Evolutionary conservation across 169 alveolate genomes (phyloP).

Genomic region (Plasmodium vivax): DNA sequence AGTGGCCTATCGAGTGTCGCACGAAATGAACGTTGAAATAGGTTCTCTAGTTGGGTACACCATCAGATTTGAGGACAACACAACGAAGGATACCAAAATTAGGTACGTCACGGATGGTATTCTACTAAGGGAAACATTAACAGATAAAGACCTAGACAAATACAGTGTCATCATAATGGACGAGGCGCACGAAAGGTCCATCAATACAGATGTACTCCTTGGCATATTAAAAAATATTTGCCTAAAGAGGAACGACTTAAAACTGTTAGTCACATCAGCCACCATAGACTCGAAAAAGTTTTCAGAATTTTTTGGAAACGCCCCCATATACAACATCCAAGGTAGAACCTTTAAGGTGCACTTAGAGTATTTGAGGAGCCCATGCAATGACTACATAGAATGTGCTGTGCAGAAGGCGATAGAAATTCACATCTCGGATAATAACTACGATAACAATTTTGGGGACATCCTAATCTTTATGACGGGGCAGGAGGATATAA

Average conservation of each 20-base stretch:
- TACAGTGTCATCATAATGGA: constrained; percentile 99
- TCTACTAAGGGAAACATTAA: constrained; percentile 97
- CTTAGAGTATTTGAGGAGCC: constrained; percentile 93
- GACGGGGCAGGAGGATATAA: constrained; percentile 99
- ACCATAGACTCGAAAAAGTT: constrained; percentile 99
- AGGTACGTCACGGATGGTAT: constrained; percentile 99
- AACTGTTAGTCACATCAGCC: constrained; percentile 99
- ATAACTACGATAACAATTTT: constrained; percentile 71
- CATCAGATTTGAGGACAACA: constrained; percentile 98
- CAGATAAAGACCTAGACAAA: constrained; percentile 97
- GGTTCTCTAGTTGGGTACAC: constrained; percentile 99
- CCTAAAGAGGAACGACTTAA: constrained; percentile 95
- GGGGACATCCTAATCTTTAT: constrained; percentile 99
- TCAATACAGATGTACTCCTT: constrained; percentile 99
- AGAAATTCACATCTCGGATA: constrained; percentile 93
- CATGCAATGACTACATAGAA: constrained; percentile 98
- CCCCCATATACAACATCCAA: constrained; percentile 98
- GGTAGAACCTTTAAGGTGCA: constrained; percentile 99
- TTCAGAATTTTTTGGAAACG: constrained; percentile 98
- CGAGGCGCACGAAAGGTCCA: constrained; percentile 99
- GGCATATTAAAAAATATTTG: constrained; percentile 98
- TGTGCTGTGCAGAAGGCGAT: constrained; percentile 99
- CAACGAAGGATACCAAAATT: constrained; percentile 94
- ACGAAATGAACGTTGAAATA: constrained; percentile 95
- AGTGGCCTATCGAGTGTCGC: constrained; percentile 99